Evolutionary conservation across 495 filamentous ascomycete genomes (phyloP), one percentile per base, ranked within the genome.

Genomic region (Penicillium parvum): DNA sequence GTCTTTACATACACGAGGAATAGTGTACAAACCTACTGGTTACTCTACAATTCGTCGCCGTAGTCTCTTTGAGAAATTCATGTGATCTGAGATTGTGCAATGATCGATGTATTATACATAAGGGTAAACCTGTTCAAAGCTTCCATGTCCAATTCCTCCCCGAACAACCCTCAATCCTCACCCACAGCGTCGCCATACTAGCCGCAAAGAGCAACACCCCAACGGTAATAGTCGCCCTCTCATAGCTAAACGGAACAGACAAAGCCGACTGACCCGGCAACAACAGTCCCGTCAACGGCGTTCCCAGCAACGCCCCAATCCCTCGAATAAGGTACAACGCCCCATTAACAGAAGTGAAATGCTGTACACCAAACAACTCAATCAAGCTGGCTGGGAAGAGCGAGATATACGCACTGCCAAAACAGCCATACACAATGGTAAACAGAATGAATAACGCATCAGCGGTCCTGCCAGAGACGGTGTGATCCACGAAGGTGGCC

Each of bases 301-400:
- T 75, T 4, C 77, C 76, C 40, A 78, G 65, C 38, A 79, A 64
- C 3, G 74, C 74, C 1, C 75, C 76, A 11, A 74, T 49, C 3
- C 76, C 78, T 33, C 74, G 59, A n/a, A 81, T 63, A 12, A 80
- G 71, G 39, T 78, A 73, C 18, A 82, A 64, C 18, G 77, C 78
- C 0, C 74, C 73, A 46, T 78, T 82, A 1, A 82, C 76, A 1
- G 73, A 74, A 0, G 76, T 76, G 45, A 78, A 82, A 15, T 74
- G 69, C 43, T 74, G 67, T 10, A 79, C 75, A 2, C 76, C 74
- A 49, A 80, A 82, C 7, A 82, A 65, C 44, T 82, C 78, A 22
- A 72, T 71, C 34, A 78, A 63, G 7, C 73, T 69, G 17, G 61
- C 56, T 7, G 65, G 65, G 32, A 63, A 65, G 4, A 69, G 46